Base-by-base conservation (phyloP, 345 rosid genomes). In the Populus ilicifolia region DNA sequence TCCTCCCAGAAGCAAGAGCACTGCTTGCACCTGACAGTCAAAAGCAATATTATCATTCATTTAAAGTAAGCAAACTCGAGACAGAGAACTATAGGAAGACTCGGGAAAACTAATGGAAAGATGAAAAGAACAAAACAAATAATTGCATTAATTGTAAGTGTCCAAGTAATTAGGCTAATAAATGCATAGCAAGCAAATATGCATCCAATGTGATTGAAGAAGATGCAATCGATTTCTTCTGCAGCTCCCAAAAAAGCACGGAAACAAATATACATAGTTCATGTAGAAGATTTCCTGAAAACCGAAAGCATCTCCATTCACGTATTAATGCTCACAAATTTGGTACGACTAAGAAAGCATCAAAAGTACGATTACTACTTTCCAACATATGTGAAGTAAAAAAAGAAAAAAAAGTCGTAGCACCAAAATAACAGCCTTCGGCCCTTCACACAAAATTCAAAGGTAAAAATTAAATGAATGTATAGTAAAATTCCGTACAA, bases 1-100 rank as follows among this genome's bases (percentile, higher is more conserved):
- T 39, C 86, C 89, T 74, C 91, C 93, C n/a, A 90, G 83, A 72
- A 89, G 91, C 86, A 90, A 84, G 73, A 90, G 91, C 68, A 90
- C 94, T 27, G 91, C 94, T 84, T 88, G 91, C 78, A 89, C 94
- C 94, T 90, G 79, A 67, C 29, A 30, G 27, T 9, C 36, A 33
- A 83, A 72, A 54, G 30, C 35, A 44, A 69, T n/a, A 80, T 6
- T 25, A 23, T 12, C 46, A 78, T 30, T 35, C 52, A 12, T 29
- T 36, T 20, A 44, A 62, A 27, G 16, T 21, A 46, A 67, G 10
- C 21, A 43, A 21, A 59, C 14, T 62, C 43, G 56, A 64, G 17
- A 23, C 17, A 25, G 67, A 62, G 50, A 68, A 63, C 12, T 20
- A 69, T 72, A 73, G 52, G 71, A 36, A 14, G 44, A 62, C 65